Evolutionary conservation across 306 rosid species (phyloP).

Genomic region (Elaeagnus macrophylla): DNA sequence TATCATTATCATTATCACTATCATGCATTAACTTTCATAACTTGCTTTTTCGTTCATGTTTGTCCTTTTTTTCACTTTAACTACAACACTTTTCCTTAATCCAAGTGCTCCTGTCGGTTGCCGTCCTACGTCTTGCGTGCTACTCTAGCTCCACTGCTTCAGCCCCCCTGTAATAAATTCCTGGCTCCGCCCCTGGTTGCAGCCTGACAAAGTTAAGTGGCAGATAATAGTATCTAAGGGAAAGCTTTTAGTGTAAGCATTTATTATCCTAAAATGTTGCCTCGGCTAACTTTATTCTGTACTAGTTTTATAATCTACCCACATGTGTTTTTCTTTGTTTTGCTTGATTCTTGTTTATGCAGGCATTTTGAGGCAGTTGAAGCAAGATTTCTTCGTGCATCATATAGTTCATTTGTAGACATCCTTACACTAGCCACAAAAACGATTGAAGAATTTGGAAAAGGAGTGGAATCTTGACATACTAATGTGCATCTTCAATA

Average conservation of each 20-base stretch:
- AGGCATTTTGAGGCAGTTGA: conserved; percentile 86
- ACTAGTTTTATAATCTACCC: not conserved
- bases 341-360: conserved; percentile 13
- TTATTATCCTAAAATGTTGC: not conserved
- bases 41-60: no score
- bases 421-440: conserved; percentile 66
- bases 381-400: conserved; percentile 90
- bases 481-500: not conserved
- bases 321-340: not conserved
- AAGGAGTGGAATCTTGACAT: conserved; percentile 40
- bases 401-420: conserved; percentile 71
- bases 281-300: not conserved
- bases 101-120: no score
- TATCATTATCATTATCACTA: no score
- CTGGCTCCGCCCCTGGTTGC: no score
- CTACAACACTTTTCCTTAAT: no score
- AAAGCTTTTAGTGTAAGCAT: conserved; percentile 69
- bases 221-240: conserved; percentile 51
- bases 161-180: no score
- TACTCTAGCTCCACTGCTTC: no score
- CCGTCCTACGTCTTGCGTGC: no score
- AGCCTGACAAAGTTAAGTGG: conserved; percentile 79
- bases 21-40: no score
- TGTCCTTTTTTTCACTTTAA: no score
- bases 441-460: conserved; percentile 80